These are phyloP conservation scores for Stenogyne calaminthoides DNA, from an alignment of 305 asterid species.

Conservation along the genomic window DNA sequence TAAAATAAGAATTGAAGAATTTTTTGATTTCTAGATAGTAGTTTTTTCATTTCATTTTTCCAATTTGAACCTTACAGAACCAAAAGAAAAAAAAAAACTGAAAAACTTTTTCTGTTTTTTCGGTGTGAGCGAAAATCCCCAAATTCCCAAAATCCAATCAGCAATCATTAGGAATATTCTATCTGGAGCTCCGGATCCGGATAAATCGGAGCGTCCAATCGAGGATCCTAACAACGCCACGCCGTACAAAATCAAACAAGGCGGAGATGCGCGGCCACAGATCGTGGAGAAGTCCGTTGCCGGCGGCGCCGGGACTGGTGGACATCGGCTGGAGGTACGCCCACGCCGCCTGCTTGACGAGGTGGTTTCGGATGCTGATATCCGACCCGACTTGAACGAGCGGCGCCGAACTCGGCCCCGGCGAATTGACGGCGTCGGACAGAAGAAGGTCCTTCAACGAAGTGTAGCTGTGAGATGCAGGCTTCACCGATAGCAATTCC, in stretches of 20 bases:
- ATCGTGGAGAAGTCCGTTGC: conserved; percentile 42
- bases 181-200: conserved; percentile 49
- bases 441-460: conserved; percentile 75
- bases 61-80: conserved; percentile 18
- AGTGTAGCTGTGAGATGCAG: conserved; percentile 53
- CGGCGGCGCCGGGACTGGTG: conserved; percentile 49
- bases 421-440: conserved; percentile 58
- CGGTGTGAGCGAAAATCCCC: background rate
- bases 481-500: conserved; percentile 53
- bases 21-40: conserved; percentile 10
- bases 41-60: conserved; percentile 17
- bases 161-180: conserved; percentile 19
- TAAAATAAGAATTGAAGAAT: background rate
- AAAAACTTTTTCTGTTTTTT: conserved; percentile 13
- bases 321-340: conserved; percentile 85
- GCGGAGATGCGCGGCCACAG: conserved; percentile 45
- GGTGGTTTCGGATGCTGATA: conserved; percentile 74
- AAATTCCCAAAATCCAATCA: background rate
- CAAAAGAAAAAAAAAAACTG: background rate
- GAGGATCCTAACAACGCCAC: conserved; percentile 39
- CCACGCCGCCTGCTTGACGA: conserved; percentile 91
- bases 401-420: conserved; percentile 43
- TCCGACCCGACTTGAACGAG: conserved; percentile 44
- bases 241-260: conserved; percentile 39
- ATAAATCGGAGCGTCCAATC: conserved; percentile 52